These are phyloP conservation scores for Aureobasidium uvarum DNA, from an alignment of 2,329 filamentous ascomycete species.

Conservation along the genomic window DNA sequence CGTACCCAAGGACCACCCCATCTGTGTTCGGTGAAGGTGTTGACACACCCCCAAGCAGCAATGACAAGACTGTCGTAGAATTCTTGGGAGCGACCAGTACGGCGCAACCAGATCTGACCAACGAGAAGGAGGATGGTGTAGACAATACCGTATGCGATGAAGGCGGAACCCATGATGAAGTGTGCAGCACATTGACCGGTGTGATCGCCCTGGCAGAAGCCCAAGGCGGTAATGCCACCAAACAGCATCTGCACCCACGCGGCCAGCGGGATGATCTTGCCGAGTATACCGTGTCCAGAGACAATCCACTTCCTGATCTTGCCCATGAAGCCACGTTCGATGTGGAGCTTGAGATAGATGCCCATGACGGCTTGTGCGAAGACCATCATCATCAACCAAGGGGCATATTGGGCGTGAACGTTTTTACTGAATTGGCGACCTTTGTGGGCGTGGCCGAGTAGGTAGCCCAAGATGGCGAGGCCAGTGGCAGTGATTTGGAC, in stretches of 20 bases:
- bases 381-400: constrained; percentile 75
- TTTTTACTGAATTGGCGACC: constrained; percentile 83
- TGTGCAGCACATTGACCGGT: constrained; percentile 90
- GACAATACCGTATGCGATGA: constrained; percentile 88
- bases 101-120: constrained; percentile 81
- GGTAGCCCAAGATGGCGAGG: constrained; percentile 79
- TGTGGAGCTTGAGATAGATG: constrained; percentile 82
- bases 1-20: constrained; percentile 88
- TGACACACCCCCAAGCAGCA: constrained; percentile 92
- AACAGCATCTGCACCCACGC: constrained; percentile 95
- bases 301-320: constrained; percentile 72
- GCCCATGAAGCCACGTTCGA: constrained; percentile 79
- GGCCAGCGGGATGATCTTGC: constrained; percentile 81
- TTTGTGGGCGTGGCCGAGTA: constrained; percentile 85
- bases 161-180: constrained; percentile 98
- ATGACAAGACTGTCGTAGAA: constrained; percentile 95
- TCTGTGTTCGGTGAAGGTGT: constrained; percentile 95
- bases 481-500: constrained; percentile 72
- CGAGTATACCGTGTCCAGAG: constrained; percentile 72
- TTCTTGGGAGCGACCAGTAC: constrained; percentile 84
- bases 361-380: constrained; percentile 75
- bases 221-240: constrained; percentile 85
- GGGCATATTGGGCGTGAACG: constrained; percentile 77
- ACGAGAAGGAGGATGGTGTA: constrained; percentile 83
- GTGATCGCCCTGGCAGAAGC: constrained; percentile 87